phyloP scores from a whole-genome alignment of 2,329 filamentous ascomycete species.

The Hypoxylon sp. region DNA sequence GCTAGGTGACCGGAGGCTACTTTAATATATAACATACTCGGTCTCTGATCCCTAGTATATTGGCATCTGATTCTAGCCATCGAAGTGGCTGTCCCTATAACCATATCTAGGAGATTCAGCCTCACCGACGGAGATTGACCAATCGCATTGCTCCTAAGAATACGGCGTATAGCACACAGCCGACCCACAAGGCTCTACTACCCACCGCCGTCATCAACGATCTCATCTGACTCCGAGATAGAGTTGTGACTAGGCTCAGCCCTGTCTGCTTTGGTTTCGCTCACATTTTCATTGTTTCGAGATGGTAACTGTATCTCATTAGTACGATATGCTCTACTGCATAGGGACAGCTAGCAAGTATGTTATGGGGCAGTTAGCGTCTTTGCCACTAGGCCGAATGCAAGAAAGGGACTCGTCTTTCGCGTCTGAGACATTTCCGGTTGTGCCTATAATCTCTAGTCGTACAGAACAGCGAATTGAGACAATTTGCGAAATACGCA shows the following conservation, averaged over 20 bases:
- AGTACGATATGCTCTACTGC: too few species aligned
- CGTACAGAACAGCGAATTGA: constrained; percentile 3
- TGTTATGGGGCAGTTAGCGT: background rate
- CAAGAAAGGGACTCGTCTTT: background rate
- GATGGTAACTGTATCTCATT: background rate
- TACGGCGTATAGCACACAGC: constrained; percentile 39
- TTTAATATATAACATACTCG: constrained; percentile 10
- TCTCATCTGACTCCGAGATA: background rate
- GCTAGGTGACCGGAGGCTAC: background rate
- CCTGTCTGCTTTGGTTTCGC: background rate
- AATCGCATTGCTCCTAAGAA: constrained; percentile 41
- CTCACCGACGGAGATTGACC: constrained; percentile 27
- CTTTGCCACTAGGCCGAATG: background rate
- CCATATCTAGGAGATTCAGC: constrained; percentile 5
- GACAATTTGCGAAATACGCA: constrained; percentile 19
- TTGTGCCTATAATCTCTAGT: background rate
- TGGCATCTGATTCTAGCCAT: background rate
- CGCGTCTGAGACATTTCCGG: background rate
- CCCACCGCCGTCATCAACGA: background rate
- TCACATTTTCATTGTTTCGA: background rate
- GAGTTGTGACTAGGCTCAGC: background rate
- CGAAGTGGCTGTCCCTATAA: background rate
- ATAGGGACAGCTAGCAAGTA: background rate
- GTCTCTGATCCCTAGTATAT: background rate
- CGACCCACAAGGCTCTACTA: background rate